Base-by-base conservation (phyloP, 2,329 filamentous ascomycete genomes). In the Fusarium keratoplasticum region DNA sequence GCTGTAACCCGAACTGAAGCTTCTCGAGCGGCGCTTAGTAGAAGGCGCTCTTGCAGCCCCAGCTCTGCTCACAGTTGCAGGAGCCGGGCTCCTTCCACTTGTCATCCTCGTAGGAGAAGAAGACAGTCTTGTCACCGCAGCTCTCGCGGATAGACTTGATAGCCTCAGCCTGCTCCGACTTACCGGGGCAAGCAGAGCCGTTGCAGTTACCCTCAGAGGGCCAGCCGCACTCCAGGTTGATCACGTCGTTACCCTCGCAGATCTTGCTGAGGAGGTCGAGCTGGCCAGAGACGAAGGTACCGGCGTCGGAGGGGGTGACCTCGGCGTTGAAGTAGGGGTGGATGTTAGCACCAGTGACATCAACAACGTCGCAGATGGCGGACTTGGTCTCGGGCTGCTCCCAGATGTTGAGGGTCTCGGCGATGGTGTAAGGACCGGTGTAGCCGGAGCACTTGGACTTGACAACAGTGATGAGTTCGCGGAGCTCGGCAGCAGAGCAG, bases 141-240 rank as follows among this genome's bases (percentile, higher is more conserved):
- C 85, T 84, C 77, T 89, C 78, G 74, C 91, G 84, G 81, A 98
- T 96, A 67, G 89, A 89, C 74, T 88, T 82, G 82, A 98, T 91
- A 77, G 96, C 96, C 50, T 80, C 83, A 60, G 85, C 85, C 89
- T 98, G 96, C 86, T 96, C 86, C 1, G 80, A 47, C 6, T 76
- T 59, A 76, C 93, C 91, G 66, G 95, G 91, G 77, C 94, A 86
- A 67, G 95, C 95, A 22, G 81, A 81, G 70, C 94, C 94, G 85
- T 96, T 96, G 85, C 89, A 83, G 33, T 83, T 78, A 81, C 95
- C 95, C 9, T 81, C 76, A 63, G 86, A 91, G 74, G 96, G 96
- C 95, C 95, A 98, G 79, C 96, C 96, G 66, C 93, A 94, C 91
- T 98, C 96, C 77, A 97, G 88, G 86, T 96, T 94, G 87, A 94